Base-by-base conservation (phyloP, 225 moss, liverwort and hornwort species). In the Bryoerythrophyllum caledonicum region DNA sequence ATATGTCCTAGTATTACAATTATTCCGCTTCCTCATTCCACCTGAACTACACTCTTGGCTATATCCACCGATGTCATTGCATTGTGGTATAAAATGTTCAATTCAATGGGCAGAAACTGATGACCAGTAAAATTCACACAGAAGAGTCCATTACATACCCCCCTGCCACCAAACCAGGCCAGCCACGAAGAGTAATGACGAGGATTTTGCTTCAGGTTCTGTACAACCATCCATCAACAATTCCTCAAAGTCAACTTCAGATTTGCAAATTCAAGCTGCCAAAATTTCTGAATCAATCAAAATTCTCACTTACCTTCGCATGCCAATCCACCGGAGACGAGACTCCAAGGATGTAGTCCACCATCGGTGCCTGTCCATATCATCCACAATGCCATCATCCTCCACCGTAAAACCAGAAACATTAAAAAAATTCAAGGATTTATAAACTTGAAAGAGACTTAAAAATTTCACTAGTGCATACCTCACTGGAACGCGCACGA, bases 281-380 rank as follows among this genome's bases (percentile, higher is more conserved):
- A 83, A 71, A 51, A 38, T 27, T 8, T 56, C 4, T 28, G 30
- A 34, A 74, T 23, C 58, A 70, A 56, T 74, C 27, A 60, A 71
- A 65, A 70, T 40, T 15, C 28, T 41, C 60, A 68, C 30, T 53
- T 57, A 92, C 97, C 89, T 93, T 86, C 55, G 82, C 78, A 79
- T 99, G 97, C 97, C 97, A 99, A 58, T 95, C 91, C 19, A 69
- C 75, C 30, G 93, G 91, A 74, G 88, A 90, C 24, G 93, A 82
- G 55, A 99, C 97, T 54, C 90, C 95, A 41, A 99, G 76, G 34
- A 99, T 91, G 73, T 95, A 99, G 69, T 99, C 97, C 80, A 99
- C 89, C 93, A 95, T 95, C 12, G 95, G 91, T 59, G 55, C 86
- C 97, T 95, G 84, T 71, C 72, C 81, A 83, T 27, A 73, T 40